Evolutionary conservation across 768 basidiomycete genomes (phyloP).

Genomic region (Leccinum arenicola): DNA sequence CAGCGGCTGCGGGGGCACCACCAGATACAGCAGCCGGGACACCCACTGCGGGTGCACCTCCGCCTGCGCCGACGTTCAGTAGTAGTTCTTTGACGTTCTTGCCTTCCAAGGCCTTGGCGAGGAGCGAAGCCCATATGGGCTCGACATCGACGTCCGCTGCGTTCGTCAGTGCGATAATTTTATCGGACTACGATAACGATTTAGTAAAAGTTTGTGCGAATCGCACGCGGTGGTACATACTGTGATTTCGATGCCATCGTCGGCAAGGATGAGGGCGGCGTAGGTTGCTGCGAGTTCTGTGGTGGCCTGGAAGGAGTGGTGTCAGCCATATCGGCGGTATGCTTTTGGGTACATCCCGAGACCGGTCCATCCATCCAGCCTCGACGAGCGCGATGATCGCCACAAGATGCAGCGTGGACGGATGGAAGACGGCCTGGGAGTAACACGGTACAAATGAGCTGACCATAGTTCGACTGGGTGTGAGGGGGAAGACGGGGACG

Average conservation of each 20-base stretch:
- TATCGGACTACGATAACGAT: slow-evolving; percentile 66
- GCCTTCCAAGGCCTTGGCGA: too few species aligned
- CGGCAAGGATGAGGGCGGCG: slow-evolving; percentile 91
- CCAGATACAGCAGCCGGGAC: slow-evolving; percentile 51
- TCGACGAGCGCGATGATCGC: too few species aligned
- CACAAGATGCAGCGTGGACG: too few species aligned
- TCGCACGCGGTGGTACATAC: slow-evolving; percentile 47
- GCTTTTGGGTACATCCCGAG: slow-evolving; percentile 7
- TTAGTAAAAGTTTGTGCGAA: not conserved
- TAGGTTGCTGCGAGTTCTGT: slow-evolving; percentile 90
- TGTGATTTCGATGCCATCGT: slow-evolving; percentile 93
- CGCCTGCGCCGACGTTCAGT: slow-evolving; percentile 92
- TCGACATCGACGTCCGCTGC: slow-evolving; percentile 88
- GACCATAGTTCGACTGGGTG: too few species aligned
- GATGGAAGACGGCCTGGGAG: too few species aligned
- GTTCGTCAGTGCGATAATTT: slow-evolving; percentile 78
- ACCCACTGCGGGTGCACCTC: slow-evolving; percentile 75
- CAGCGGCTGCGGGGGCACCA: slow-evolving; percentile 61
- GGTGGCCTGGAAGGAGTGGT: slow-evolving; percentile 32
- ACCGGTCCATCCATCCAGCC: not conserved
- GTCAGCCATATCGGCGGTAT: not conserved
- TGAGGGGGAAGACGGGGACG: too few species aligned
- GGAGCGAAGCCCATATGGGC: slow-evolving; percentile 85
- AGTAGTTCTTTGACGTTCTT: slow-evolving; percentile 81
- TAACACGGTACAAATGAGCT: too few species aligned